These are phyloP conservation scores for Phytophthora pinifolia DNA, from an alignment of 352 stramenopile species.

Conservation along the genomic window DNA sequence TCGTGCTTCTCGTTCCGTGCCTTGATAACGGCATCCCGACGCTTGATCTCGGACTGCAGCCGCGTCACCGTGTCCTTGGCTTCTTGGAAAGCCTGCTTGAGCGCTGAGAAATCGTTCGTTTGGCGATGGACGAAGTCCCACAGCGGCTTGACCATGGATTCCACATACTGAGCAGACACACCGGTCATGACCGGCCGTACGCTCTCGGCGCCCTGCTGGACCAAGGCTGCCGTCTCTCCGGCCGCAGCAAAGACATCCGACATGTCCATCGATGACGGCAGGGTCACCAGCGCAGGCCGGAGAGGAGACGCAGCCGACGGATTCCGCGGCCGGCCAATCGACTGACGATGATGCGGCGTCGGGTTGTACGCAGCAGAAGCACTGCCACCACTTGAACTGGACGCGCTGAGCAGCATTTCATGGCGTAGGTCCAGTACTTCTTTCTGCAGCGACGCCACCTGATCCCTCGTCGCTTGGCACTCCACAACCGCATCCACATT, in stretches of 20 bases:
- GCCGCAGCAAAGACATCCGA: slow-evolving; percentile 23
- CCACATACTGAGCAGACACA: slow-evolving; percentile 24
- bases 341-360: slow-evolving; percentile 59
- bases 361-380: slow-evolving; percentile 37
- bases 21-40: slow-evolving; percentile 74
- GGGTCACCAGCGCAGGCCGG: slow-evolving; percentile 11
- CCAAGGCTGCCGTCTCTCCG: slow-evolving; percentile 22
- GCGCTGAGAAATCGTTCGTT: slow-evolving; percentile 65
- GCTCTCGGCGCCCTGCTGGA: slow-evolving; percentile 2
- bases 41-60: slow-evolving; percentile 82
- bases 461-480: slow-evolving; percentile 72
- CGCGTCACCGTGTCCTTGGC: slow-evolving; percentile 72
- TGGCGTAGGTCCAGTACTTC: slow-evolving; percentile 77
- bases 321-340: slow-evolving; percentile 34
- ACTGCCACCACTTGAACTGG: slow-evolving; percentile 17
- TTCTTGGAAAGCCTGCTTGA: slow-evolving; percentile 66
- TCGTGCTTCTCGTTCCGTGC: slow-evolving; percentile 82
- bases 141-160: slow-evolving; percentile 57
- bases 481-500: slow-evolving; percentile 82
- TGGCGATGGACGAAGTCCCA: slow-evolving; percentile 82
- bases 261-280: slow-evolving; percentile 30
- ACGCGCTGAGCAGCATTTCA: slow-evolving; percentile 73
- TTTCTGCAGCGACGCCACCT: slow-evolving; percentile 77
- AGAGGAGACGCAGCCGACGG: slow-evolving; percentile 7
- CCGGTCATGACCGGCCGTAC: slow-evolving; percentile 5